Percentiles rank a stretch among this genome's conserved stretches.
Conservation (phyloP, 257 asterid genomes). For the Fraxinus quadrangulata region DNA sequence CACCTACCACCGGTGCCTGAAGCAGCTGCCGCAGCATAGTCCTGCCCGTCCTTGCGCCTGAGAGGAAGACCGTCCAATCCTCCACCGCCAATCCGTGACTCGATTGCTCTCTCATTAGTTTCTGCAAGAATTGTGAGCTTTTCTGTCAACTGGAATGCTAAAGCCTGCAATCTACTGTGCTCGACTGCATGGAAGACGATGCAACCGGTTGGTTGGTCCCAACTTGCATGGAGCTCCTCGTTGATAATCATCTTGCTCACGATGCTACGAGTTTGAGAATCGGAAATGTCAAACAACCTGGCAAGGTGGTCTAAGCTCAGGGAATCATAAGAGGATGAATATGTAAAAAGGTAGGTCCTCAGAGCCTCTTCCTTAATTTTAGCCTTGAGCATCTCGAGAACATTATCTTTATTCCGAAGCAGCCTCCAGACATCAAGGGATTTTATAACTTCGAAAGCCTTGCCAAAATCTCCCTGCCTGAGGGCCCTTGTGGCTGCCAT, state of each 20-base stretch:
- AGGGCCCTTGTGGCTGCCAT: conserved; percentile 95
- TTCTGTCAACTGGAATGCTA: conserved; percentile 80
- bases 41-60: conserved; percentile 89
- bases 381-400: conserved; percentile 76
- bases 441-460: conserved; percentile 62
- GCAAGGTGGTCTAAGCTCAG: conserved; percentile 78
- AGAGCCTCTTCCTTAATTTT: conserved; percentile 92
- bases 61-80: conserved; percentile 74
- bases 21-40: conserved; percentile 61
- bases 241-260: conserved; percentile 87
- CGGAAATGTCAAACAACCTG: conserved; percentile 78
- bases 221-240: conserved; percentile 89
- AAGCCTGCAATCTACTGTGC: conserved; percentile 75
- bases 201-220: conserved; percentile 94
- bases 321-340: conserved; percentile 70
- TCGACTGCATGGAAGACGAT: conserved; percentile 78
- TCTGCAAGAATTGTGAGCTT: conserved; percentile 81
- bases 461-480: conserved; percentile 74
- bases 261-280: conserved; percentile 60
- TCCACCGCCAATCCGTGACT: conserved; percentile 79
- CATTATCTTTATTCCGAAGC: conserved; percentile 62
- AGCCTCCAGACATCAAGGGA: conserved; percentile 90
- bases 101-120: conserved; percentile 78
- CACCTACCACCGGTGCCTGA: conserved; percentile 62
- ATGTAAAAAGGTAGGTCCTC: conserved; percentile 83